phyloP scores from a whole-genome alignment of 2,329 filamentous ascomycete genomes.

The Penicillium palitans region DNA sequence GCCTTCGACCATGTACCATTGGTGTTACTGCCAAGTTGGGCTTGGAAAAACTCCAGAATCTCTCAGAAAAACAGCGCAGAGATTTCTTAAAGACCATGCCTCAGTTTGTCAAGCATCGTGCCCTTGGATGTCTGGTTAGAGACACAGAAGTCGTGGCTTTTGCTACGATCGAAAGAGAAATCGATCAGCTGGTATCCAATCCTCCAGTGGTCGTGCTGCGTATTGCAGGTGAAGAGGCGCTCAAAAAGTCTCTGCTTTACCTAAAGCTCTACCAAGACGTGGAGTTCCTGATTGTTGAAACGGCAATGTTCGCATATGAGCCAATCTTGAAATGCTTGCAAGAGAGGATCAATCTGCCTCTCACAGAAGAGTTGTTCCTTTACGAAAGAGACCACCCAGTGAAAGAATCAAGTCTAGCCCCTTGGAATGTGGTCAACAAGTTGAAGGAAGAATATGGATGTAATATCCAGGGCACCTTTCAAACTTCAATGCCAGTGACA shows the following conservation, averaged over 20 bases:
- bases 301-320: constrained; percentile 68
- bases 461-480: constrained; percentile 36
- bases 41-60: constrained; percentile 45
- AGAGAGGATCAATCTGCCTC: constrained; percentile 55
- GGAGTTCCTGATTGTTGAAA: constrained; percentile 61
- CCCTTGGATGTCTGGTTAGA: constrained; percentile 62
- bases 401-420: constrained; percentile 12
- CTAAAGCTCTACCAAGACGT: constrained; percentile 42
- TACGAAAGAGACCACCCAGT: constrained; percentile 23
- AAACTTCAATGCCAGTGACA: constrained; percentile 32
- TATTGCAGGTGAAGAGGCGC: constrained; percentile 49
- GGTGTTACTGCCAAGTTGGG: constrained; percentile 46
- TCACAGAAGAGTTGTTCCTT: constrained; percentile 56
- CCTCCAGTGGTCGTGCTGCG: constrained; percentile 55
- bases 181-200: constrained; percentile 42
- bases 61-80: constrained; percentile 39
- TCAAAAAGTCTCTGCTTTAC: constrained; percentile 51
- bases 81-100: constrained; percentile 51
- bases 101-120: constrained; percentile 58
- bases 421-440: constrained; percentile 13
- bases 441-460: constrained; percentile 20
- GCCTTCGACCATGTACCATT: constrained; percentile 40
- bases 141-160: constrained; percentile 59
- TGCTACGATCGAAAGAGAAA: constrained; percentile 56
- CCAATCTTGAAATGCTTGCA: constrained; percentile 64